Percentiles rank a stretch among this genome's conserved stretches.
Conservation (phyloP, 2,329 filamentous ascomycete species). For the Diaporthe eres region DNA sequence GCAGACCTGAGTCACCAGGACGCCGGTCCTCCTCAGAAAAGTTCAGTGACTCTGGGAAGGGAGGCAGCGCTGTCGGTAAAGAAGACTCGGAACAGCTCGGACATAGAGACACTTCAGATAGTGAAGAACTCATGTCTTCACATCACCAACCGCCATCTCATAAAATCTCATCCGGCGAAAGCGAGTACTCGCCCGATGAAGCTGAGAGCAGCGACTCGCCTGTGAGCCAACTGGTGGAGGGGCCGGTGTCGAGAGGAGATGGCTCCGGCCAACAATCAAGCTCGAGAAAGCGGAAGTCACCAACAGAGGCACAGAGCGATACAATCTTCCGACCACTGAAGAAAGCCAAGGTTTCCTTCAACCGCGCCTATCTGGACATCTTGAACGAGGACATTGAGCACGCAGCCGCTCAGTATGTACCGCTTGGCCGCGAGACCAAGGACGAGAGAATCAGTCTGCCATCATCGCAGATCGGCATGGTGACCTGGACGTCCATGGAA, state of each 20-base stretch:
- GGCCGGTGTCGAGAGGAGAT: background rate
- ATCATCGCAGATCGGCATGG: constrained; percentile 75
- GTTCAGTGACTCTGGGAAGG: background rate
- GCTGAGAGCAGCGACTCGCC: constrained; percentile 7
- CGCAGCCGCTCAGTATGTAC: constrained; percentile 56
- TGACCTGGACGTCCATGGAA: constrained; percentile 78
- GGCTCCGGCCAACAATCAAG: too few species aligned
- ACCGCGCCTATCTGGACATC: constrained; percentile 62
- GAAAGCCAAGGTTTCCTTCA: constrained; percentile 59
- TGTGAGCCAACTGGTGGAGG: background rate
- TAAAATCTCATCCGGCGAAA: constrained; percentile 2
- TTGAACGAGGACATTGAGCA: constrained; percentile 73
- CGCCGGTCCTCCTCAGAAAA: background rate
- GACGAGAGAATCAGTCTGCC: constrained; percentile 50
- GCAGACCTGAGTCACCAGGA: background rate
- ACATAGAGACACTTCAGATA: background rate
- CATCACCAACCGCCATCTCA: constrained; percentile 24
- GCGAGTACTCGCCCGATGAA: constrained; percentile 15
- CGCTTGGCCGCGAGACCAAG: constrained; percentile 35
- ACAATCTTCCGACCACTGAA: constrained; percentile 56
- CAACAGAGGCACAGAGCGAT: background rate
- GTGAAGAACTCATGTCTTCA: background rate
- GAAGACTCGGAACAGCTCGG: background rate
- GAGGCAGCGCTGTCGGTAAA: background rate
- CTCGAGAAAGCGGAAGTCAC: constrained; percentile 33